Percentiles rank a stretch among this genome's conserved stretches.
Evolutionary conservation across 257 asterid species (phyloP).

Genomic region (Solanum bulbocastanum): DNA sequence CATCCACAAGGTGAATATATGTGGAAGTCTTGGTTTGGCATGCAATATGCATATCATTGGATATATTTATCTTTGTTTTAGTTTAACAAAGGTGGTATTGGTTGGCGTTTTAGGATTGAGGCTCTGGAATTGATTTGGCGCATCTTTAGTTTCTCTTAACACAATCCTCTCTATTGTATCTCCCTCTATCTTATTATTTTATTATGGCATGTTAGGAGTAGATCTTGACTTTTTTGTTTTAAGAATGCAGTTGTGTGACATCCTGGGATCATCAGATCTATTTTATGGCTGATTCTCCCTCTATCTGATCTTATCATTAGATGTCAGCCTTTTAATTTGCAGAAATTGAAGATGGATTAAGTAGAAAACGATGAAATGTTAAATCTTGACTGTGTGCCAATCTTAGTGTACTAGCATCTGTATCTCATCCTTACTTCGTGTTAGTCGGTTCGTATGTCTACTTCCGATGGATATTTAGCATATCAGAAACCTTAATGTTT

Average conservation of each 20-base stretch:
- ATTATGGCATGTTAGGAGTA: neutral
- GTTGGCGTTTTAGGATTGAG: neutral
- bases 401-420: neutral
- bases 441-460: neutral
- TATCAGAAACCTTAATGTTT: neutral
- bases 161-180: neutral
- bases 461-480: neutral
- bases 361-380: neutral
- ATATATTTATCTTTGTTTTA: neutral
- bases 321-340: neutral
- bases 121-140: neutral
- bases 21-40: neutral
- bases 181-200: neutral
- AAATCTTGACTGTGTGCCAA: neutral
- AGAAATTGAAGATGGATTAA: neutral
- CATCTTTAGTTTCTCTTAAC: neutral
- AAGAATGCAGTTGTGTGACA: neutral
- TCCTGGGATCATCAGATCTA: neutral
- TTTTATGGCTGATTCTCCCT: neutral
- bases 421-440: neutral
- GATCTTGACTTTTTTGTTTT: neutral
- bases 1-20: conserved; percentile 47
- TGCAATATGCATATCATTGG: neutral
- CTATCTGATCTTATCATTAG: neutral
- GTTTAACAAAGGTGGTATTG: neutral